phyloP scores from a whole-genome alignment of 2,329 filamentous ascomycete genomes.

The Incumbomyces lentus region DNA sequence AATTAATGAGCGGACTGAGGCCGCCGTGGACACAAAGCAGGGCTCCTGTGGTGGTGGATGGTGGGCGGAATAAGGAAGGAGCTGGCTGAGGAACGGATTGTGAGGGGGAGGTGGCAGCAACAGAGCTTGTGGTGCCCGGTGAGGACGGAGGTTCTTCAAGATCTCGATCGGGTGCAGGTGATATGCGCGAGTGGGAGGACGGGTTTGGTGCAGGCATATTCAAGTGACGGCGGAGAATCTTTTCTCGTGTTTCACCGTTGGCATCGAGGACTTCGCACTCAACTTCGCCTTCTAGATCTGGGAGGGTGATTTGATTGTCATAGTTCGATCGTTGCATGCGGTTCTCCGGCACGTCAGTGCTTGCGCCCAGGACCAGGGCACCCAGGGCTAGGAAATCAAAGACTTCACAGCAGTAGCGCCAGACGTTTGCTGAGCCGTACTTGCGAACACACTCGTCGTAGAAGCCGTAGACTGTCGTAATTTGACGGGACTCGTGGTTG shows the following conservation, averaged over 20 bases:
- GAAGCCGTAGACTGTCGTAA: conserved; percentile 95
- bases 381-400: conserved; percentile 94
- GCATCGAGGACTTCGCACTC: conserved; percentile 92
- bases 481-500: conserved; percentile 69
- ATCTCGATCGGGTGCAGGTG: conserved; percentile 18
- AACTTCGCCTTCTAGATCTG: conserved; percentile 56
- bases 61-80: conserved; percentile 17
- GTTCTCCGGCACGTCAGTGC: conserved; percentile 52
- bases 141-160: conserved; percentile 27
- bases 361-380: conserved; percentile 79
- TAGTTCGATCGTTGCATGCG: conserved; percentile 31
- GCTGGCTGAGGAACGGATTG: conserved; percentile 58
- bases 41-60: conserved; percentile 55
- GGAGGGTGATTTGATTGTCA: conserved; percentile 41
- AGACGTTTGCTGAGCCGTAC: conserved; percentile 93
- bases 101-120: conserved; percentile 42
- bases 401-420: conserved; percentile 93
- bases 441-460: conserved; percentile 96
- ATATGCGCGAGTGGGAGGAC: conserved; percentile 18
- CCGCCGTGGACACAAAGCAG: conserved; percentile 95
- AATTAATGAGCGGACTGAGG: conserved; percentile 80
- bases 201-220: conserved; percentile 11
- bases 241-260: conserved; percentile 64
- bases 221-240: conserved; percentile 27
- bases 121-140: conserved; percentile 25